phyloP scores from a whole-genome alignment of 164 flowering plant species.

The Amborella trichopoda region DNA sequence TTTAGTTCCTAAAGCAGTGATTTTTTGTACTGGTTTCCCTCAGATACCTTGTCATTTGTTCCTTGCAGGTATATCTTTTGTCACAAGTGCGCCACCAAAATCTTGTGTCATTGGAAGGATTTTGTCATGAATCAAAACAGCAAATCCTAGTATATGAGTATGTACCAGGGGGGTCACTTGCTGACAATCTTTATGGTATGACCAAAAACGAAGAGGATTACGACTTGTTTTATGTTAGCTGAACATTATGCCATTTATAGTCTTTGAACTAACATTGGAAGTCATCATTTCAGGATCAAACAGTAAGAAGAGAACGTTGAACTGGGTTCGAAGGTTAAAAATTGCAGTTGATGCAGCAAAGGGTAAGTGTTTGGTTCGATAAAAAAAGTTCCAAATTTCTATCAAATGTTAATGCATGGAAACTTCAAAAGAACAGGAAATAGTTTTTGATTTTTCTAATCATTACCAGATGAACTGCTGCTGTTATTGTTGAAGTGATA shows the following conservation, averaged over 20 bases:
- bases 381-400: too few species aligned
- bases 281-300: constrained; percentile 38
- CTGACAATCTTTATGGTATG: constrained; percentile 76
- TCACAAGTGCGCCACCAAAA: constrained; percentile 74
- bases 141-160: constrained; percentile 83
- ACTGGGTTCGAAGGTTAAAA: constrained; percentile 79
- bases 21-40: not conserved
- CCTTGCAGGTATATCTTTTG: constrained; percentile 48
- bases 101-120: constrained; percentile 76
- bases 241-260: not conserved
- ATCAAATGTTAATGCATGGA: too few species aligned
- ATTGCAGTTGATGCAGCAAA: constrained; percentile 88
- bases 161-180: constrained; percentile 74
- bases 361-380: constrained; percentile 29
- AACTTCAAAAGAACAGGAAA: too few species aligned
- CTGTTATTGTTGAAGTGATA: too few species aligned
- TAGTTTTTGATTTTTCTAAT: too few species aligned
- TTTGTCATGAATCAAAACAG: constrained; percentile 63
- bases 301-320: constrained; percentile 41
- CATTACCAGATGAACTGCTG: too few species aligned
- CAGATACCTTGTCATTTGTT: not conserved
- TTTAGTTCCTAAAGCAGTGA: too few species aligned
- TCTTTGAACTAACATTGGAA: not conserved
- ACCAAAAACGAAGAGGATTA: too few species aligned
- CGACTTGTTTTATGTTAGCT: too few species aligned